These are phyloP conservation scores for Fulvia fulva DNA, from an alignment of 2,329 filamentous ascomycete species.

Conservation along the genomic window DNA sequence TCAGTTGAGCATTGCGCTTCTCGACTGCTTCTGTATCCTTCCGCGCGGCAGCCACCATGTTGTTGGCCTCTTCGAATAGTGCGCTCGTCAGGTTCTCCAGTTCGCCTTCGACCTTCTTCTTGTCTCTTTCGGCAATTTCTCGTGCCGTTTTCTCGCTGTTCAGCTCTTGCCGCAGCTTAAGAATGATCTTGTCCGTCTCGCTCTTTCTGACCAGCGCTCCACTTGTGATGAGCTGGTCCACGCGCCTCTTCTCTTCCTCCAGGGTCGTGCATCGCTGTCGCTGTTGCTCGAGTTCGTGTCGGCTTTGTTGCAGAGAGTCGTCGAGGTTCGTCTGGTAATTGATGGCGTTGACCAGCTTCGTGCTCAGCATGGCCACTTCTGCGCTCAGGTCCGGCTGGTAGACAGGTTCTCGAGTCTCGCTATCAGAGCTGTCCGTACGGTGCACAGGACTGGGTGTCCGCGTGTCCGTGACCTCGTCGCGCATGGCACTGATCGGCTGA, in stretches of 20 bases:
- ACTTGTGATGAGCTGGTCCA: slow-evolving; percentile 64
- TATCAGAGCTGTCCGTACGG: slow-evolving; percentile 34
- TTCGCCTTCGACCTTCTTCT: slow-evolving; percentile 87
- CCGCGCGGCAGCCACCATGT: slow-evolving; percentile 90
- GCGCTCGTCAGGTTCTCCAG: slow-evolving; percentile 85
- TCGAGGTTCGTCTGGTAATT: slow-evolving; percentile 93
- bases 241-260: slow-evolving; percentile 65
- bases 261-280: slow-evolving; percentile 64
- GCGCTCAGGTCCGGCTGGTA: slow-evolving; percentile 58
- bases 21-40: slow-evolving; percentile 77
- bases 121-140: slow-evolving; percentile 55
- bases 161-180: slow-evolving; percentile 39
- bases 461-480: slow-evolving; percentile 37
- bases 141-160: slow-evolving; percentile 40
- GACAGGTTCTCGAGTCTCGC: slow-evolving; percentile 32
- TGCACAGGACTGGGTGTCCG: slow-evolving; percentile 35
- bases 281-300: slow-evolving; percentile 75
- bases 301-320: slow-evolving; percentile 76
- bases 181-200: slow-evolving; percentile 59
- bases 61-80: slow-evolving; percentile 97
- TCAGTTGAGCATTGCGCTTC: slow-evolving; percentile 77
- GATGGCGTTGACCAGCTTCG: slow-evolving; percentile 94
- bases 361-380: slow-evolving; percentile 86
- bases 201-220: slow-evolving; percentile 73
- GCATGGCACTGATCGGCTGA: slow-evolving; percentile 11